Base-by-base conservation (phyloP, 2,329 filamentous ascomycete species). In the Diaporthe ampelina region DNA sequence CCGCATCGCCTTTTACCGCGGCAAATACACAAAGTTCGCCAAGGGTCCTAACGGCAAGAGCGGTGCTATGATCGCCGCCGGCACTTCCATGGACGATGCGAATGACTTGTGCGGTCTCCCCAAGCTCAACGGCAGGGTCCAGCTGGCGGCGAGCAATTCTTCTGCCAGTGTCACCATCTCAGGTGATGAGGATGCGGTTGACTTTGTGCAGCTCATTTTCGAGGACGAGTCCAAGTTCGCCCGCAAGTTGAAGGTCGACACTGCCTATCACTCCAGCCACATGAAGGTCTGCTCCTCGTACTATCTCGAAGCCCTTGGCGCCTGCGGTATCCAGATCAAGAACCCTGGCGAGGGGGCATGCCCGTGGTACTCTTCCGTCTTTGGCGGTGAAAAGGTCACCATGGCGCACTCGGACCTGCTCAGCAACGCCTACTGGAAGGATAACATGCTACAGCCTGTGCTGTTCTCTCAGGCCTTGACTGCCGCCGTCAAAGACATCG, bases 181-280 rank as follows among this genome's bases (percentile, higher is more conserved):
- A 24, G 81, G 81, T 7, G 78, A 81, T 63, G 40, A 43, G 2
- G 78, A 80, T 37, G 81, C 80, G 3, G 77, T 85, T 4, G 72
- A 76, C 0, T 73, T 80, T 9, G 73, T 80, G 0, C 73, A 79
- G 70, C 73, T 65, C 2, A 43, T 81, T 0, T 73, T 82, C 0
- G 74, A 80, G 1, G 78, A 78, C 8, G 75, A 78, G 26, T 76
- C 77, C 40, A 78, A 78, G 9, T 82, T 85, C 63, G 74, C 78
- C 1, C 76, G 83, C 4, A 50, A 74, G 0, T 78, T 87, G 0
- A 78, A 80, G 24, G 83, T 85, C 3, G 82, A 85, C 70, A 82
- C 73, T 7, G 85, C 85, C 0, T 86, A 86, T 63, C 83, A 85
- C 72, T 84, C 83, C 1, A 79, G 81, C 40, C 82, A 85, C 57